Base-by-base conservation (phyloP, 495 filamentous ascomycete genomes). In the Trichoderma virens region DNA sequence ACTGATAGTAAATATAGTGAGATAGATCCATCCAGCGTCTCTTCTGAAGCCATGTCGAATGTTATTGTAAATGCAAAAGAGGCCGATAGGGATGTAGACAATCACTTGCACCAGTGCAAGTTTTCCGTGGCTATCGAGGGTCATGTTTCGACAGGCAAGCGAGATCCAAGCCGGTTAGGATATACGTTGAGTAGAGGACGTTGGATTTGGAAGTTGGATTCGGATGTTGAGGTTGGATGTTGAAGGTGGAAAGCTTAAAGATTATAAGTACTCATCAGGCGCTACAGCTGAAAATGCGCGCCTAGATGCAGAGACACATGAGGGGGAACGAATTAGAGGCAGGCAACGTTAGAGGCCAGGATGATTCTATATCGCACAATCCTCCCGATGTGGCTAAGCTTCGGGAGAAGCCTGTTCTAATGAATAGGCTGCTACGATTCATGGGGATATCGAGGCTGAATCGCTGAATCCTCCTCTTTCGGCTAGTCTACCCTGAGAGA, bases 21-120 rank as follows among this genome's bases (percentile, higher is more conserved):
- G n/a, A 25, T 51, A 51, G n/a, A 51, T 51, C 45, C 45, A 51
- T 1, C 45, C 45, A 25, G n/a, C 45, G 45, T 51, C 45, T 51
- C 45, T 51, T 51, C n/a, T 20, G 20, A 51, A 51, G n/a, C 45
- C 45, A 25, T 51, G 45, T 25, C 45, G 45, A 8, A 51, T 51
- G n/a, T 51, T 51, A n/a, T 51, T 51, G n/a, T 51, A 51, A 9
- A 51, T 51, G 6, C 45, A 51, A 5, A 51, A 51, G 45, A 51
- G 45, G n/a, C 45, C 45, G n/a, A 51, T 25, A 7, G 45, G 45
- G n/a, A 51, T 9, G n/a, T 51, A 51, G 16, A 51, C 23, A 11
- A 51, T 51, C 9, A 51, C 45, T 25, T 51, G 18, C 9, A 51
- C n/a, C 3, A 51, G n/a, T 8, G 45, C 45, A 25, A 51, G 45